Percentiles rank a stretch among this genome's conserved stretches.
These are phyloP conservation scores for Diaporthe amygdali DNA, from an alignment of 2,329 filamentous ascomycete species.

Conservation along the genomic window DNA sequence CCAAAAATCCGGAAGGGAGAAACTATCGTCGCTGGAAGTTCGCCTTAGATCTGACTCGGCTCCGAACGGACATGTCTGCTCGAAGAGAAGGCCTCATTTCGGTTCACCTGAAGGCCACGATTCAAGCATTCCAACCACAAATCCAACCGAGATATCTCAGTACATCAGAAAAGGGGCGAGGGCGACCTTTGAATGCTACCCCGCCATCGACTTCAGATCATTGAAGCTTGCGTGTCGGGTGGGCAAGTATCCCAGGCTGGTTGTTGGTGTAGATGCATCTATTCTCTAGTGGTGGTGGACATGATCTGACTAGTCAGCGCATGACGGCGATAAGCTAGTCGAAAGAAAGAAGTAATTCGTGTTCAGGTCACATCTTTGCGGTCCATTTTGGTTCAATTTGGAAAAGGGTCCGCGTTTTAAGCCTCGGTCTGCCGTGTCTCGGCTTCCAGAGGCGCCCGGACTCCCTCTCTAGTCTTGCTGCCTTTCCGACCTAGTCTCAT, in stretches of 20 bases:
- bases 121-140: neutral
- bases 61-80: neutral
- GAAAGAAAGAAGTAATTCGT: neutral
- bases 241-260: neutral
- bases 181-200: neutral
- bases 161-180: neutral
- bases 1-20: neutral
- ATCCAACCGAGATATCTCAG: neutral
- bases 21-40: neutral
- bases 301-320: neutral
- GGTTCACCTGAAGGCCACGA: neutral
- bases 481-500: neutral
- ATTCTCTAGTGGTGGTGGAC: neutral
- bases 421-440: neutral
- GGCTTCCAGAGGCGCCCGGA: neutral
- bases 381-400: neutral
- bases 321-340: neutral
- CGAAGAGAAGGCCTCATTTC: neutral
- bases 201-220: neutral
- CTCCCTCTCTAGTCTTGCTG: neutral
- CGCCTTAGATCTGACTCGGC: neutral
- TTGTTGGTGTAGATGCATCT: neutral
- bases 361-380: neutral
- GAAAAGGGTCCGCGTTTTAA: neutral
- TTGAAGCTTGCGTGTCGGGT: neutral